These are phyloP conservation scores for Oryza nivara DNA, from an alignment of 176 grass and related monocot genomes.

Conservation along the genomic window DNA sequence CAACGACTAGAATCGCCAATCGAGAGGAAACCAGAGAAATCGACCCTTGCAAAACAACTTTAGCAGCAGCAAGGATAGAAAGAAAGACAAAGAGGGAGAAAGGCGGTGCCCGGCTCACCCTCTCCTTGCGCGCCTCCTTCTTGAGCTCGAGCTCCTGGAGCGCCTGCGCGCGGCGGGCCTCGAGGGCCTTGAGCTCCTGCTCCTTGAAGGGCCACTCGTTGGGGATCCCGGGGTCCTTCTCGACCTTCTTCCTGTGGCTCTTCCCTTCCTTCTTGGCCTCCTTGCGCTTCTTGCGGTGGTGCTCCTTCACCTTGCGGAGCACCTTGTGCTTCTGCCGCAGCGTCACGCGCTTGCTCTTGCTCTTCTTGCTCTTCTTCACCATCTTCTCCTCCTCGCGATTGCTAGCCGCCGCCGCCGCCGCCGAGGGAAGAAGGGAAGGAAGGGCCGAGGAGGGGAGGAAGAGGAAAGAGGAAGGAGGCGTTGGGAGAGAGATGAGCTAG, in stretches of 20 bases:
- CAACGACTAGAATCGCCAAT: neutral
- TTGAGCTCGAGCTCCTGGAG: constrained; percentile 89
- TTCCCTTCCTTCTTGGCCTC: constrained; percentile 88
- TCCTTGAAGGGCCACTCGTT: constrained; percentile 99
- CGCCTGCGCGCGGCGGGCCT: constrained; percentile 58
- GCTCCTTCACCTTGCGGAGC: constrained; percentile 86
- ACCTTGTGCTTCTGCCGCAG: constrained; percentile 90
- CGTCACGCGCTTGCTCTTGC: constrained; percentile 92
- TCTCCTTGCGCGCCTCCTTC: constrained; percentile 88
- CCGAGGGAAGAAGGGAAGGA: neutral
- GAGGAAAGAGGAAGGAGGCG: neutral
- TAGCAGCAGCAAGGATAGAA: too few species aligned
- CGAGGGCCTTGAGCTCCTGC: constrained; percentile 86
- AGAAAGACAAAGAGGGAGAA: too few species aligned
- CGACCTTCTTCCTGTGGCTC: constrained; percentile 74
- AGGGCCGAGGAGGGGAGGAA: neutral
- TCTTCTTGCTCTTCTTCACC: constrained; percentile 97
- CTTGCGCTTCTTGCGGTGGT: constrained; percentile 96
- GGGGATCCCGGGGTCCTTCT: constrained; percentile 97
- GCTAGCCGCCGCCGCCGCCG: neutral
- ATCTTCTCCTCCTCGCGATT: constrained; percentile 26
- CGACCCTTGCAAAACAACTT: neutral
- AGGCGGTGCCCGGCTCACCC: constrained; percentile 44
- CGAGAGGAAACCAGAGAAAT: neutral
- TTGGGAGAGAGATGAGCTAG: too few species aligned